A percentile compares a stretch with the other conserved stretches of the same genome.
Conservation (phyloP, 2,329 filamentous ascomycete species). For the Colletotrichum graminicola region DNA sequence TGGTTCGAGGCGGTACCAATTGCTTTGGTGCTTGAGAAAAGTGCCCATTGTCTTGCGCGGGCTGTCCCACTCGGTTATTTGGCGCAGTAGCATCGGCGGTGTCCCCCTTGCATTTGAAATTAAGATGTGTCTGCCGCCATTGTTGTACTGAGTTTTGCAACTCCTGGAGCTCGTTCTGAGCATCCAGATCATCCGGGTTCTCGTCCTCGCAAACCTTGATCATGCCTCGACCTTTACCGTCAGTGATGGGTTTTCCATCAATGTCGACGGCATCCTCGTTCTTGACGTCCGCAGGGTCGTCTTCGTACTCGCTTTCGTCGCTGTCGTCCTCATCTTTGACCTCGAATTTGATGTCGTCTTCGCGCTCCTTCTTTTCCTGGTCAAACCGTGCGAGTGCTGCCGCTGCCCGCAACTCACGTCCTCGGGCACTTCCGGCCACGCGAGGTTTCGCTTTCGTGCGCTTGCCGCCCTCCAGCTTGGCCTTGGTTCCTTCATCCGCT, state of each 20-base stretch:
- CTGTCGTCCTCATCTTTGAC: conserved; percentile 53
- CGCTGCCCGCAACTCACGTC: conserved; percentile 80
- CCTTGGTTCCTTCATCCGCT: conserved; percentile 74
- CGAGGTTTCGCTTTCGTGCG: conserved; percentile 74
- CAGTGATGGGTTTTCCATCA: conserved; percentile 73
- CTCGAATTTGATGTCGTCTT: conserved; percentile 48
- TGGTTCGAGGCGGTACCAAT: neutral
- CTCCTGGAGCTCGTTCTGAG: conserved; percentile 75
- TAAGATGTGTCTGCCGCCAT: conserved; percentile 41
- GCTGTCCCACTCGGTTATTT: conserved; percentile 2
- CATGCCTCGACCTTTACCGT: conserved; percentile 75
- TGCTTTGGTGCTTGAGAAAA: neutral
- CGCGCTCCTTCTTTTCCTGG: conserved; percentile 65
- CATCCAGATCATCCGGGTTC: conserved; percentile 65
- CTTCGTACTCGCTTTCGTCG: conserved; percentile 62
- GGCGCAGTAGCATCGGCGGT: neutral
- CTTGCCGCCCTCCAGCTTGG: conserved; percentile 76
- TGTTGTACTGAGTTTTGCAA: conserved; percentile 60
- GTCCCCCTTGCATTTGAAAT: conserved; percentile 29
- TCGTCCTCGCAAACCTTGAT: conserved; percentile 83
- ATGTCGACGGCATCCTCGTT: conserved; percentile 71
- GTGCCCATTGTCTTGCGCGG: neutral
- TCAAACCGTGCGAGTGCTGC: conserved; percentile 82
- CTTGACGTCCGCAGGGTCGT: conserved; percentile 55
- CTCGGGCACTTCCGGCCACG: conserved; percentile 80